Percentiles rank a stretch among this genome's conserved stretches.
Conservation (phyloP, 495 filamentous ascomycete genomes). For the Hypoxylon cercidicola region DNA sequence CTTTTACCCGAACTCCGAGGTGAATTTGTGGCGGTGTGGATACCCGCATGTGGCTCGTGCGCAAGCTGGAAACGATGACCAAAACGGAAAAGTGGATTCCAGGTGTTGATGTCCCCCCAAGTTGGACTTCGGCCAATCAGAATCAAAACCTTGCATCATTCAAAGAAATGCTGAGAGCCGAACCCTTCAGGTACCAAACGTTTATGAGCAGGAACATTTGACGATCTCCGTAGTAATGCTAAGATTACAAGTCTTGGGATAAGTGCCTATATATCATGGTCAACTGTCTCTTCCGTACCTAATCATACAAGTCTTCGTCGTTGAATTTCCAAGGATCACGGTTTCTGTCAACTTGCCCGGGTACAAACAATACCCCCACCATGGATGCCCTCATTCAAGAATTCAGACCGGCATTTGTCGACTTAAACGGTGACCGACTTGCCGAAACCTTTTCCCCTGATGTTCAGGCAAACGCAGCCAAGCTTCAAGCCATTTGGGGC, state of each 20-base stretch:
- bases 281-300: background rate
- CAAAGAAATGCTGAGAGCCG: constrained; percentile 20
- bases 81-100: background rate
- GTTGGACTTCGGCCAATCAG: constrained; percentile 24
- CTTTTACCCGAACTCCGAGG: constrained; percentile 11
- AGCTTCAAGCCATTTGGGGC: constrained; percentile 69
- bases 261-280: constrained; percentile 17
- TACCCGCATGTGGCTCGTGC: constrained; percentile 1
- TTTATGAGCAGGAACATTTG: background rate
- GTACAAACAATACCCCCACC: constrained; percentile 14
- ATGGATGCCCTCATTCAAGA: constrained; percentile 74
- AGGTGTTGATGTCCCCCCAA: background rate
- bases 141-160: background rate
- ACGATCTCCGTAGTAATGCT: constrained; percentile 1
- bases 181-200: background rate
- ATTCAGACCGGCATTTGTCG: constrained; percentile 67
- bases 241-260: constrained; percentile 4
- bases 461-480: constrained; percentile 64
- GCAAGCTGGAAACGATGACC: background rate
- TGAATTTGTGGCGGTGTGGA: constrained; percentile 21
- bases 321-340: background rate
- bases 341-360: background rate
- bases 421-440: constrained; percentile 70
- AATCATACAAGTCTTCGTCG: background rate
- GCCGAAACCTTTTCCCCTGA: constrained; percentile 76